These are phyloP conservation scores for Neopestalotiopsis clavispora DNA, from an alignment of 2,329 filamentous ascomycete species.

Conservation along the genomic window DNA sequence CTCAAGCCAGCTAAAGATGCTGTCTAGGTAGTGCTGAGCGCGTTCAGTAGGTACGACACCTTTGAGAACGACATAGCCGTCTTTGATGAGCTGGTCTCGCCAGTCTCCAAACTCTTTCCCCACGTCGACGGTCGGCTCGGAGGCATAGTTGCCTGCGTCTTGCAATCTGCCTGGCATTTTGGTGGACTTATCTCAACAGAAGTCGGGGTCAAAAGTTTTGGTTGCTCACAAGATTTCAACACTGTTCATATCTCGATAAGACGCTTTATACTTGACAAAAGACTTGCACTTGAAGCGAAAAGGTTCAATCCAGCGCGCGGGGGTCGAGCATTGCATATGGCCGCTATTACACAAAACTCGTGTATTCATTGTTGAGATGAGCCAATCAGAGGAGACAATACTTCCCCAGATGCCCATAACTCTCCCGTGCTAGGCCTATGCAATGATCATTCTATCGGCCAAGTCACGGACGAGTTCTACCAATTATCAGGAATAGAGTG, in stretches of 20 bases:
- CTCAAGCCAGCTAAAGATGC: not conserved
- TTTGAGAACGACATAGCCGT: not conserved
- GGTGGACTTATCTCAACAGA: not conserved
- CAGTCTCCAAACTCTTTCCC: not conserved
- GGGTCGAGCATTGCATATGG: not conserved
- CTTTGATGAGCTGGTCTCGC: not conserved
- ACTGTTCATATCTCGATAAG: not conserved
- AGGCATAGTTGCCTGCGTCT: not conserved
- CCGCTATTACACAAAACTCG: not conserved
- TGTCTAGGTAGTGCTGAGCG: not conserved
- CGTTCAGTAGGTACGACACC: not conserved
- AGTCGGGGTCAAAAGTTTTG: not conserved
- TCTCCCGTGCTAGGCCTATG: not conserved
- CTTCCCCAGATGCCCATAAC: not conserved
- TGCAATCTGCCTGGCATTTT: not conserved
- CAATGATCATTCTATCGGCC: not conserved
- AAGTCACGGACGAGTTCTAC: not conserved
- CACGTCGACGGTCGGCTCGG: not conserved
- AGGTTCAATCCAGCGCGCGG: not conserved
- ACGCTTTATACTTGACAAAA: not conserved
- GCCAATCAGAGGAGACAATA: not conserved
- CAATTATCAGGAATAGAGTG: not conserved
- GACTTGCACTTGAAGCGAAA: not conserved
- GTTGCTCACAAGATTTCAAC: not conserved
- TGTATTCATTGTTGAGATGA: not conserved